Base-by-base conservation (phyloP, 2,329 filamentous ascomycete species). In the Aspergillus calidoustus region DNA sequence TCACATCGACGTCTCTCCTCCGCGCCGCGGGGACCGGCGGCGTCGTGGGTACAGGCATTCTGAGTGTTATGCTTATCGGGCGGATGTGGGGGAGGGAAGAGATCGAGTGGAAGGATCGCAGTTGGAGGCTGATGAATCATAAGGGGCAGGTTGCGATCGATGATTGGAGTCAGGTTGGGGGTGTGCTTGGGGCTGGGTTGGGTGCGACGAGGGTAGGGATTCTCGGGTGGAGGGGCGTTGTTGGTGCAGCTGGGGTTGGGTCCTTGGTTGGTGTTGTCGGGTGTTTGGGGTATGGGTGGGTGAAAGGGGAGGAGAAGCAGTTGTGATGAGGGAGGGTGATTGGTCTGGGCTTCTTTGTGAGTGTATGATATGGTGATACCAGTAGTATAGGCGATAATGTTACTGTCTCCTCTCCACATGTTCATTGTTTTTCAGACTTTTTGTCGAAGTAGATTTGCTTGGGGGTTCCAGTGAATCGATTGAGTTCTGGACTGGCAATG, bases 21-120 rank as follows among this genome's bases (percentile, higher is more conserved):
- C 79, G 76, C 38, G 76, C 80, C 9, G 76, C 81, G 0, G 81
- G 82, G 8, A 77, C 77, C 2, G 82, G 82, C 58, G 79, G 80
- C 4, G 58, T 83, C 2, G 64, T 83, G 28, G 83, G 81, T 0
- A 69, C 82, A 1, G 80, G 77, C 0, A 63, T 85, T 1, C 74
- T 83, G 25, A 75, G 75, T 1, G 61, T 82, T 4, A 81, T 76
- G 65, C 76, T 86, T 4, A 71, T 75, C 30, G 77, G 70, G 0
- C 77, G 82, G 2, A 89, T 90, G 87, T 76, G 76, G 57, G 85
- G 83, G 0, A 78, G 80, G 17, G 81, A 86, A 66, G 79, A 83
- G 46, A 85, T 90, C 34, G 87, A 90, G 73, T 90, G 87, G 87
- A 75, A 83, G 68, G 87, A 90, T 70, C 79, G 88, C 19, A 82